Percentiles rank a stretch among this genome's conserved stretches.
These are phyloP conservation scores for Aegilops sharonensis DNA, from an alignment of 176 grass and related monocot genomes.

Conservation along the genomic window DNA sequence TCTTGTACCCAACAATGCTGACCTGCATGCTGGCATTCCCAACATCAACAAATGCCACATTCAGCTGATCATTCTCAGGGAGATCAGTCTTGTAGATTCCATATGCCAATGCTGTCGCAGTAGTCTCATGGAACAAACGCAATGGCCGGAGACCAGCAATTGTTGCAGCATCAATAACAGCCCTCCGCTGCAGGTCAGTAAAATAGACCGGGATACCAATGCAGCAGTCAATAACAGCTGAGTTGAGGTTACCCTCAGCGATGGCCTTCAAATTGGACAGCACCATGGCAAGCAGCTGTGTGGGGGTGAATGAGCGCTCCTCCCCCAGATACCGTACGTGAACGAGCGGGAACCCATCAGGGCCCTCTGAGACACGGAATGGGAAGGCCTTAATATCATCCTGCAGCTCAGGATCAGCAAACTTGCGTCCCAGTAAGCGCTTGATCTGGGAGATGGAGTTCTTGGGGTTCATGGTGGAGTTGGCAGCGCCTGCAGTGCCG, in stretches of 20 bases:
- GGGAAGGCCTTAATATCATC: conserved; percentile 59
- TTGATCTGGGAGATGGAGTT: conserved; percentile 95
- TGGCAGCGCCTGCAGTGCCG: conserved; percentile 68
- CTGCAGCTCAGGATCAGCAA: conserved; percentile 77
- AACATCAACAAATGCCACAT: conserved; percentile 85
- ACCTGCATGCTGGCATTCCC: conserved; percentile 92
- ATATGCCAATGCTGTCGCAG: conserved; percentile 81
- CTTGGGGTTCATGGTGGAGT: conserved; percentile 79
- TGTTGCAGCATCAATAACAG: conserved; percentile 72
- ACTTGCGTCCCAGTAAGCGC: conserved; percentile 68
- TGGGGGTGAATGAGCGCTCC: conserved; percentile 63
- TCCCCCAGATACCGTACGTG: conserved; percentile 65
- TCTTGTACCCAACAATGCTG: conserved; percentile 70
- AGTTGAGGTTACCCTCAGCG: conserved; percentile 74
- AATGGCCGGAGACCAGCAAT: conserved; percentile 72
- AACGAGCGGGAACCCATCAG: conserved; percentile 71
- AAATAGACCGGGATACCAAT: conserved; percentile 90
- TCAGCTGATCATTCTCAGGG: conserved; percentile 71
- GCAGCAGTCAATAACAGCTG: conserved; percentile 74
- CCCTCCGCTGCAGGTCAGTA: conserved; percentile 75
- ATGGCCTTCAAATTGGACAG: conserved; percentile 77
- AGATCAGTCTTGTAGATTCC: conserved; percentile 92
- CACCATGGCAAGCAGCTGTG: conserved; percentile 82
- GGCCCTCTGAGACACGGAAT: conserved; percentile 52
- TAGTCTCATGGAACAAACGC: conserved; percentile 84